A percentile compares a stretch with the other conserved stretches of the same genome.
phyloP scores from a whole-genome alignment of 495 filamentous ascomycete genomes.

The Cladorrhinum samala region DNA sequence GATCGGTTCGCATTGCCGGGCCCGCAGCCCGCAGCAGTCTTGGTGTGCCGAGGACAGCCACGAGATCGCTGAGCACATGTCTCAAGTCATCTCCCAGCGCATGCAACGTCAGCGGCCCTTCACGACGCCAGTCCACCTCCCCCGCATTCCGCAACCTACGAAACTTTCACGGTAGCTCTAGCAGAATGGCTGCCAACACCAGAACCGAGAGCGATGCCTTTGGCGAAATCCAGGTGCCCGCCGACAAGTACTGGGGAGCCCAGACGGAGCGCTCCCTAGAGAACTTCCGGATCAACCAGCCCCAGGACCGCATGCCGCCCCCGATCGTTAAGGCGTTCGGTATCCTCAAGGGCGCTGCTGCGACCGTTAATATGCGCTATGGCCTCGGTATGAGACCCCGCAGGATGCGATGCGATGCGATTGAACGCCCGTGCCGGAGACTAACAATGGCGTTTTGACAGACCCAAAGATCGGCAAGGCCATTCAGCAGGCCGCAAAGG shows the following conservation, averaged over 20 bases:
- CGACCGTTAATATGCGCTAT: slow-evolving; percentile 90
- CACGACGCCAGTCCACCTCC: slow-evolving; percentile 7
- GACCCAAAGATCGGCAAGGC: slow-evolving; percentile 89
- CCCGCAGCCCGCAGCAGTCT: slow-evolving; percentile 31
- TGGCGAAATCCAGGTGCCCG: slow-evolving; percentile 86
- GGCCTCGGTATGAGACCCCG: slow-evolving; percentile 70
- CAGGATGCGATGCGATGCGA: slow-evolving; percentile 7
- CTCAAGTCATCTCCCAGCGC: slow-evolving; percentile 5
- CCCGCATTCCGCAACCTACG: slow-evolving; percentile 20
- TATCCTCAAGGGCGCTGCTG: slow-evolving; percentile 94
- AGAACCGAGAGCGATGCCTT: slow-evolving; percentile 95
- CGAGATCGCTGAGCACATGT: slow-evolving; percentile 38
- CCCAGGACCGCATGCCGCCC: slow-evolving; percentile 95
- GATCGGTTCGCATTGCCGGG: slow-evolving; percentile 38
- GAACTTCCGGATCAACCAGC: slow-evolving; percentile 99
- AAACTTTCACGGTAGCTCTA: slow-evolving; percentile 43
- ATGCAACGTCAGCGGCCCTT: slow-evolving; percentile 5
- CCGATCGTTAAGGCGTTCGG: slow-evolving; percentile 89
- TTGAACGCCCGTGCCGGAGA: too few relatives aligned
- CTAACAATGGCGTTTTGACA: slow-evolving; percentile 27
- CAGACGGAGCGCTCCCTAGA: slow-evolving; percentile 95
- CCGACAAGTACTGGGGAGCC: slow-evolving; percentile 98
- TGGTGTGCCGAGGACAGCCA: slow-evolving; percentile 36
- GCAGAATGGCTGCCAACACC: slow-evolving; percentile 47
- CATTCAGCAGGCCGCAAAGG: slow-evolving; percentile 87